Percentiles rank a stretch among this genome's conserved stretches.
Evolutionary conservation across 2,329 filamentous ascomycete species (phyloP).

Genomic region (Fusarium sp.): DNA sequence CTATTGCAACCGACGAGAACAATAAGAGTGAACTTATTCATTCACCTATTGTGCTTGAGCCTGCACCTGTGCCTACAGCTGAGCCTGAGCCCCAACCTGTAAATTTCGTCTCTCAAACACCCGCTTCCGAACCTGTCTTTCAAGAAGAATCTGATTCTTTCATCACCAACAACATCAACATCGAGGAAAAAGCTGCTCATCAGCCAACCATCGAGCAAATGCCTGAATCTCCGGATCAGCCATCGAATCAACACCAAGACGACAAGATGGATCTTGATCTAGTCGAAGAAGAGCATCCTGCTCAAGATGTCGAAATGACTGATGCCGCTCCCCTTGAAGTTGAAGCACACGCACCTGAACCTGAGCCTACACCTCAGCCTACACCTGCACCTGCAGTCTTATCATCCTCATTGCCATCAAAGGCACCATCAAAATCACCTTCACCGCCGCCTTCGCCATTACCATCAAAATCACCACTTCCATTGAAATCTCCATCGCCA

Average conservation of each 20-base stretch:
- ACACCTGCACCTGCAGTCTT: background rate
- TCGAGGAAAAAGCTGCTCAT: constrained; percentile 28
- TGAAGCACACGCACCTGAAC: background rate
- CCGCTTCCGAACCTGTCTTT: constrained; percentile 11
- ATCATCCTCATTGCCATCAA: constrained; percentile 9
- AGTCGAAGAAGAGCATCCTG: constrained; percentile 17
- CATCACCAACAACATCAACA: constrained; percentile 12
- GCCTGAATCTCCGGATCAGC: constrained; percentile 16
- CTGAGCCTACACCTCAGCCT: background rate
- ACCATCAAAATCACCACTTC: constrained; percentile 6
- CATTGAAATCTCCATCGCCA: background rate
- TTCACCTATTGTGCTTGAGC: constrained; percentile 19
- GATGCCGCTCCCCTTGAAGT: constrained; percentile 17
- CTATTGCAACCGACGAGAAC: constrained; percentile 5
- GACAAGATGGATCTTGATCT: constrained; percentile 40
- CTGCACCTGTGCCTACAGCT: constrained; percentile 3
- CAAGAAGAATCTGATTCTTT: constrained; percentile 15
- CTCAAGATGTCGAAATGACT: constrained; percentile 37
- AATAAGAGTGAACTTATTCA: constrained; percentile 21
- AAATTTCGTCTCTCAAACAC: constrained; percentile 17
- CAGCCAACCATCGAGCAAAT: constrained; percentile 16
- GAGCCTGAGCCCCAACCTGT: constrained; percentile 7
- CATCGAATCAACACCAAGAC: constrained; percentile 11
- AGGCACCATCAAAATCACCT: background rate
- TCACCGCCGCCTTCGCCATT: constrained; percentile 12